phyloP scores from a whole-genome alignment of 1,284 basidiomycete genomes.

The Ceratobasidium sp. region DNA sequence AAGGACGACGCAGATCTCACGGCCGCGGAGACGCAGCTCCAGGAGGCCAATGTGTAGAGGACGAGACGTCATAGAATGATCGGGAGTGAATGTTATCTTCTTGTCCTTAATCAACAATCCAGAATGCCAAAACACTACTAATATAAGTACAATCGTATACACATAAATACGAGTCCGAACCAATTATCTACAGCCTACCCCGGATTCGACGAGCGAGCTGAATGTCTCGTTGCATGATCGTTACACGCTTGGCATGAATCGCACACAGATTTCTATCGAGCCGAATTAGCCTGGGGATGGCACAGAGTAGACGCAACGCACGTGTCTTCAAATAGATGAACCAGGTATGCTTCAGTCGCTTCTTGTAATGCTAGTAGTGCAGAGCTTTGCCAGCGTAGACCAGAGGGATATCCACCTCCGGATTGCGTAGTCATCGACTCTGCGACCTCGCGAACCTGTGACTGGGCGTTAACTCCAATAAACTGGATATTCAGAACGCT shows the following conservation, averaged over 20 bases:
- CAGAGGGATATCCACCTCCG: conserved; percentile 68
- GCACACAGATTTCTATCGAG: conserved; percentile 87
- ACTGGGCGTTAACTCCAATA: conserved; percentile 21
- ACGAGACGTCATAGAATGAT: background rate
- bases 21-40: conserved; percentile 71
- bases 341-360: conserved; percentile 93
- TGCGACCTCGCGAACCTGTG: conserved; percentile 91
- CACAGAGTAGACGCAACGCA: conserved; percentile 64
- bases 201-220: conserved; percentile 95
- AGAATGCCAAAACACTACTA: conserved; percentile 31
- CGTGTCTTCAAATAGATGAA: conserved; percentile 97
- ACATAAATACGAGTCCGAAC: conserved; percentile 28
- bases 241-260: conserved; percentile 98
- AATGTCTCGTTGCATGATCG: conserved; percentile 98
- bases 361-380: conserved; percentile 93
- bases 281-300: conserved; percentile 15
- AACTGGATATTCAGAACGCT: conserved; percentile 56
- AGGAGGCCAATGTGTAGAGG: conserved; percentile 59
- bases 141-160: conserved; percentile 34
- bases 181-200: conserved; percentile 62
- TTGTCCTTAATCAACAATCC: background rate
- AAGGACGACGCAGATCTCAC: conserved; percentile 66
- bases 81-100: background rate
- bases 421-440: conserved; percentile 85
- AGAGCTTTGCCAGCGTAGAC: conserved; percentile 91